phyloP scores from a whole-genome alignment of 768 basidiomycete genomes.

The Phanerochaete sordida region DNA sequence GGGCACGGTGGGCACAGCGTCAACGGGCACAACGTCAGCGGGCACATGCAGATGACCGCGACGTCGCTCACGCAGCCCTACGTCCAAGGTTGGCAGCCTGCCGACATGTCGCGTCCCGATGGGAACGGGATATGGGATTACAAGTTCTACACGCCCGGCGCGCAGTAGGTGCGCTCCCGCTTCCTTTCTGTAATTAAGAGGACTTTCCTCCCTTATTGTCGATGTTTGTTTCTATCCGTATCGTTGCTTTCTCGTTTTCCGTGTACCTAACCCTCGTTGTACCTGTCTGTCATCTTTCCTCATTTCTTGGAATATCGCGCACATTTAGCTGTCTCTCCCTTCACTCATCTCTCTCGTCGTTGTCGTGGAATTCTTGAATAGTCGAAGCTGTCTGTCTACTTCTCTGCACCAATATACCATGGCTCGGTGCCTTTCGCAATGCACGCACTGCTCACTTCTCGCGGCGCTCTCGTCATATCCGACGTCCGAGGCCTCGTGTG shows the following conservation, averaged over 20 bases:
- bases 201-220: background rate
- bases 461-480: too few relatives aligned
- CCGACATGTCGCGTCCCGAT: background rate
- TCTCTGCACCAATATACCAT: background rate
- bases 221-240: background rate
- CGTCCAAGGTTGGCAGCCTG: conserved; percentile 11
- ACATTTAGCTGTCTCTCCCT: background rate
- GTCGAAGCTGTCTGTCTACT: background rate
- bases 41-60: conserved; percentile 7
- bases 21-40: conserved; percentile 6
- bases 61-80: conserved; percentile 11
- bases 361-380: background rate
- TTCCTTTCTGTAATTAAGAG: background rate
- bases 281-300: background rate
- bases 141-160: conserved; percentile 5
- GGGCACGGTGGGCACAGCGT: conserved; percentile 9
- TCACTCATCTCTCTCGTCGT: background rate
- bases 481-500: background rate
- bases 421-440: background rate
- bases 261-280: background rate
- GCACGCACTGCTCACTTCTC: background rate
- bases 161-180: background rate
- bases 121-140: conserved; percentile 4
- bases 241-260: background rate
- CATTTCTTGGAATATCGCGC: background rate